phyloP scores from a whole-genome alignment of 108 stramenopile genomes.

The Seminavis robusta region DNA sequence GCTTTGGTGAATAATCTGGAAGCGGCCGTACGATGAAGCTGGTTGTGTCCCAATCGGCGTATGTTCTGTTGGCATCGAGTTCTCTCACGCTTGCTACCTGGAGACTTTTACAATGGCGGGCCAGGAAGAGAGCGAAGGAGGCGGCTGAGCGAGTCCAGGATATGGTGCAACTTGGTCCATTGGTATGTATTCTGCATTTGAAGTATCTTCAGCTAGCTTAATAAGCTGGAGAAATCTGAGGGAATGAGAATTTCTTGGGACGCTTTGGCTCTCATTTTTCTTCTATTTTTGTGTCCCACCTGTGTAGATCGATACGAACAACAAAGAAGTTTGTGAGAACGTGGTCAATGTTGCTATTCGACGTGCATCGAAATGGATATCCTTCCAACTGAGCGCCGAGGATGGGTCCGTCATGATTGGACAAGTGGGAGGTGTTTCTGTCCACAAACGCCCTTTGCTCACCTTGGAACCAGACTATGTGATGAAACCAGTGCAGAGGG shows the following conservation, averaged over 20 bases:
- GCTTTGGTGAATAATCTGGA: no score
- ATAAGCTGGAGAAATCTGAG: background rate
- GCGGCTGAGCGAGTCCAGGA: constrained; percentile 7
- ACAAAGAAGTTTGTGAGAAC: background rate
- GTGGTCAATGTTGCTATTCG: constrained; percentile 4
- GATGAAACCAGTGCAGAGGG: constrained; percentile 69
- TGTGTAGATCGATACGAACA: constrained; percentile 1
- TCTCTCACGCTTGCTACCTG: background rate
- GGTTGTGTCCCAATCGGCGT: no score
- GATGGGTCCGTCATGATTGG: constrained; percentile 23
- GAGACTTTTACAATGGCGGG: constrained; percentile 12
- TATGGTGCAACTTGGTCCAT: background rate
- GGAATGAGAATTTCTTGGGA: background rate
- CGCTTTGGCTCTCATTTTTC: background rate
- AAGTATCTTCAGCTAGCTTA: background rate
- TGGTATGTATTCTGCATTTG: constrained; percentile 12
- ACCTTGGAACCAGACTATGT: constrained; percentile 57
- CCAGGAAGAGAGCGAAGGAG: constrained; percentile 3
- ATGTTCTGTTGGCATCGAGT: background rate
- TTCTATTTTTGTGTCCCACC: background rate
- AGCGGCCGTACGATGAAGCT: no score
- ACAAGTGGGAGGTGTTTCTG: constrained; percentile 66
- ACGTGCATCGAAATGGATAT: constrained; percentile 15
- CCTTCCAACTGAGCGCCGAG: background rate
- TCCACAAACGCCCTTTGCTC: constrained; percentile 53